These are phyloP conservation scores for Aspergillus japonicus DNA, from an alignment of 2,329 filamentous ascomycete genomes.

Conservation along the genomic window DNA sequence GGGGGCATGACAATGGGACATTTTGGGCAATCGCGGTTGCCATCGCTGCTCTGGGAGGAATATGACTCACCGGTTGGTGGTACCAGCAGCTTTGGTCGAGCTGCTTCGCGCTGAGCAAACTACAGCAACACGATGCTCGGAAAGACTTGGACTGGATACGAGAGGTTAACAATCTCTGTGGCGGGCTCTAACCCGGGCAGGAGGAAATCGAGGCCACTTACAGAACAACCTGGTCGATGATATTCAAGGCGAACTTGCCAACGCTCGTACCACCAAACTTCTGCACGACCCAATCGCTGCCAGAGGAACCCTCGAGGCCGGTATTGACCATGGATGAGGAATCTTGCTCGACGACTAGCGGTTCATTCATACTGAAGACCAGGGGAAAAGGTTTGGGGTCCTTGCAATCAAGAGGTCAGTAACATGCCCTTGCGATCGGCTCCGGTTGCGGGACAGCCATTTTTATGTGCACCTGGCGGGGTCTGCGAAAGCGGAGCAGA, in stretches of 20 bases:
- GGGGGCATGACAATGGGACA: neutral
- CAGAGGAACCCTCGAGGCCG: slow-evolving; percentile 16
- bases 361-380: slow-evolving; percentile 18
- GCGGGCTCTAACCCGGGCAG: neutral
- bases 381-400: slow-evolving; percentile 4
- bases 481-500: slow-evolving; percentile 30
- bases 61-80: slow-evolving; percentile 80
- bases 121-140: slow-evolving; percentile 74
- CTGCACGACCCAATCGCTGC: slow-evolving; percentile 74
- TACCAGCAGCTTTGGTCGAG: slow-evolving; percentile 90
- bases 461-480: slow-evolving; percentile 26
- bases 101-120: slow-evolving; percentile 95
- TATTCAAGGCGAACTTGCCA: slow-evolving; percentile 83
- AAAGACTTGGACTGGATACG: slow-evolving; percentile 56
- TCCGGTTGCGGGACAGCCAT: slow-evolving; percentile 20
- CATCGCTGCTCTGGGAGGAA: slow-evolving; percentile 3
- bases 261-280: slow-evolving; percentile 96
- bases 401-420: slow-evolving; percentile 11
- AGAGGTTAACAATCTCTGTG: slow-evolving; percentile 1
- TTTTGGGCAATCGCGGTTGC: neutral
- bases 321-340: slow-evolving; percentile 16
- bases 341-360: slow-evolving; percentile 13
- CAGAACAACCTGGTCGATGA: slow-evolving; percentile 69
- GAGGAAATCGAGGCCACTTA: slow-evolving; percentile 33
- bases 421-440: slow-evolving; percentile 13